Conservation (phyloP, 257 asterid genomes). For the Ophiorrhiza pumila region DNA sequence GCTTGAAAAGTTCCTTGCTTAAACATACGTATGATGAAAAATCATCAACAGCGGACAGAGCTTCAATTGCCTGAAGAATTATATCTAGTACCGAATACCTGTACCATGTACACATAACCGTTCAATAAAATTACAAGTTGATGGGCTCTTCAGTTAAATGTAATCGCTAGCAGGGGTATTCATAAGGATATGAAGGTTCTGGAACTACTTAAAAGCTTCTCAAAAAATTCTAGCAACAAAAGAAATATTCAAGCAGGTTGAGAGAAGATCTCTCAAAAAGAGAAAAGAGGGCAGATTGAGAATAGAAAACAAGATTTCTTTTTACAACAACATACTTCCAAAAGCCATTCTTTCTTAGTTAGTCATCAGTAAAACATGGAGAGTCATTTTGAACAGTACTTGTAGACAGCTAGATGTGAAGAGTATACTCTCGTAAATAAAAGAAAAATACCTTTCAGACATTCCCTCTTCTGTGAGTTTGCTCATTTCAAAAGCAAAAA, state of each 20-base stretch:
- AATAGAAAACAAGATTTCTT: neutral
- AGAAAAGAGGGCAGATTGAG: neutral
- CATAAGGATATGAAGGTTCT: neutral
- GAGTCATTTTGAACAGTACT: slow-evolving; percentile 4
- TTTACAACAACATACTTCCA: neutral
- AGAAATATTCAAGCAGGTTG: neutral
- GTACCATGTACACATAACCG: slow-evolving; percentile 20
- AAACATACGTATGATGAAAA: slow-evolving; percentile 52
- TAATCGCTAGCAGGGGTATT: neutral
- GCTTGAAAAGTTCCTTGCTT: slow-evolving; percentile 52
- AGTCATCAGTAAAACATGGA: neutral
- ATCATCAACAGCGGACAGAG: slow-evolving; percentile 62
- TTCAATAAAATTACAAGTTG: slow-evolving; percentile 14
- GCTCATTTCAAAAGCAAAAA: slow-evolving; percentile 69
- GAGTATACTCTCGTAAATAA: neutral
- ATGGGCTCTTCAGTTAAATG: slow-evolving; percentile 9
- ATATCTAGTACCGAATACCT: slow-evolving; percentile 68
- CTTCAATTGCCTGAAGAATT: slow-evolving; percentile 77
- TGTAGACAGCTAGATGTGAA: neutral
- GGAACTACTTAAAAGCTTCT: neutral
- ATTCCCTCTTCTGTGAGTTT: slow-evolving; percentile 55
- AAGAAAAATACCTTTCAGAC: slow-evolving; percentile 59
- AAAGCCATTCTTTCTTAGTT: neutral
- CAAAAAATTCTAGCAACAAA: neutral
- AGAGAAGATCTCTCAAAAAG: neutral